Evolutionary conservation across 2,329 filamentous ascomycete genomes (phyloP).

Genomic region (Exophiala dermatitidis): DNA sequence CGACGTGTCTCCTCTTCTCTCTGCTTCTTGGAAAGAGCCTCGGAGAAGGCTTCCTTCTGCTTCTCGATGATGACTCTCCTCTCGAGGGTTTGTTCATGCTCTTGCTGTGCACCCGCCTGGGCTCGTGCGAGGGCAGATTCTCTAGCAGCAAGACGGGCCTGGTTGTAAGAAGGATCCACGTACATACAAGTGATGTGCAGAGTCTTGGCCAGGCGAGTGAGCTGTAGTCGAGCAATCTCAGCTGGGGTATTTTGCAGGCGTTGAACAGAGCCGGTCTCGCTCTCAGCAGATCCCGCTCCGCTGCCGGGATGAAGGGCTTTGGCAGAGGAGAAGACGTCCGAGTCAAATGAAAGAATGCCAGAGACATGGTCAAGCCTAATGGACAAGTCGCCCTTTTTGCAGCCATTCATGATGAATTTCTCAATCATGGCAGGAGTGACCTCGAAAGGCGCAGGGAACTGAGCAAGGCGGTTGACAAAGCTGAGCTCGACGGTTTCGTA

Average conservation of each 20-base stretch:
- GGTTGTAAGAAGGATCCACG: conserved; percentile 82
- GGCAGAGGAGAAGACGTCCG: conserved; percentile 93
- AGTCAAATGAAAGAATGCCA: conserved; percentile 92
- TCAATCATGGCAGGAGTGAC: conserved; percentile 85
- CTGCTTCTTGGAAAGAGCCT: conserved; percentile 78
- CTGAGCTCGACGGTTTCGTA: conserved; percentile 95
- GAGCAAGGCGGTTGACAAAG: conserved; percentile 86
- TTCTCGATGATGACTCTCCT: conserved; percentile 90
- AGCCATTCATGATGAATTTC: conserved; percentile 99
- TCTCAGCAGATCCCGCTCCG: conserved; percentile 77
- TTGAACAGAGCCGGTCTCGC: conserved; percentile 76
- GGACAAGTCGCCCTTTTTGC: conserved; percentile 97
- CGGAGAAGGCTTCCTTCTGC: conserved; percentile 92
- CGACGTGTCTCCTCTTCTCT: conserved; percentile 88
- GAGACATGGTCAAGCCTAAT: conserved; percentile 95
- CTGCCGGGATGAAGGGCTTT: conserved; percentile 85
- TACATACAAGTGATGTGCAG: conserved; percentile 93
- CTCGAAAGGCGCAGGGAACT: conserved; percentile 95
- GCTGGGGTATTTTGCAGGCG: conserved; percentile 95
- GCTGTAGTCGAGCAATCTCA: conserved; percentile 92
- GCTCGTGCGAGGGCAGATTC: conserved; percentile 73
- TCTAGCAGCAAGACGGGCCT: conserved; percentile 70
- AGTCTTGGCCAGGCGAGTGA: conserved; percentile 82
- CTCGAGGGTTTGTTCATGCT: conserved; percentile 76
- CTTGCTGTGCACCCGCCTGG: conserved; percentile 80